Conservation (phyloP, 805 yeast species). For the Saccharomyces jurei region DNA sequence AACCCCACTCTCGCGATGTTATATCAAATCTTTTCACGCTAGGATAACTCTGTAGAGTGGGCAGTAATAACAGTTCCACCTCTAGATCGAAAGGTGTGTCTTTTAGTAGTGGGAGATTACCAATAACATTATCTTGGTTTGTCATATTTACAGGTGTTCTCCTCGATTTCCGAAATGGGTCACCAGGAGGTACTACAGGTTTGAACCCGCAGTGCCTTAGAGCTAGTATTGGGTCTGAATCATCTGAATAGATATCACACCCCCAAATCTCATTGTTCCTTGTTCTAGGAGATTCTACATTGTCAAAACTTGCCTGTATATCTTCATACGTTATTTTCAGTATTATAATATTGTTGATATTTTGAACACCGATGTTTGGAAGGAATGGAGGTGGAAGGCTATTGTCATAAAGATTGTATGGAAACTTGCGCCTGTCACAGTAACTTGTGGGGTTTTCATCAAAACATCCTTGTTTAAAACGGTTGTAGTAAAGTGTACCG, state of each 20-base stretch:
- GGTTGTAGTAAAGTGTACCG: constrained; percentile 7
- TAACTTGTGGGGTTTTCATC: not conserved
- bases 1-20: constrained; percentile 66
- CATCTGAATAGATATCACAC: constrained; percentile 86
- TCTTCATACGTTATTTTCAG: constrained; percentile 20
- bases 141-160: constrained; percentile 37
- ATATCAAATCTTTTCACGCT: constrained; percentile 65
- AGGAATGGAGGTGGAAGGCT: constrained; percentile 21
- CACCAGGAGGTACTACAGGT: constrained; percentile 12
- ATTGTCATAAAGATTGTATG: constrained; percentile 6
- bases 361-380: constrained; percentile 15
- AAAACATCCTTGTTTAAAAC: constrained; percentile 4
- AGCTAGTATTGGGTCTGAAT: constrained; percentile 72
- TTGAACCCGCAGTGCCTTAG: constrained; percentile 65
- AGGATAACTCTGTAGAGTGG: constrained; percentile 53
- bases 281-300: constrained; percentile 36
- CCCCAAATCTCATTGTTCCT: constrained; percentile 73
- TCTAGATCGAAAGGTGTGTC: constrained; percentile 25
- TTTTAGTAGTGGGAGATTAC: constrained; percentile 17
- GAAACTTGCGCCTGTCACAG: constrained; percentile 1
- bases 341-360: constrained; percentile 18
- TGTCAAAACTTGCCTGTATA: constrained; percentile 24
- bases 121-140: constrained; percentile 26
- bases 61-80: constrained; percentile 45
- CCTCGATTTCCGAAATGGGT: constrained; percentile 7